These are phyloP conservation scores for Cicer judaicum DNA, from an alignment of 306 rosid genomes.

Conservation along the genomic window DNA sequence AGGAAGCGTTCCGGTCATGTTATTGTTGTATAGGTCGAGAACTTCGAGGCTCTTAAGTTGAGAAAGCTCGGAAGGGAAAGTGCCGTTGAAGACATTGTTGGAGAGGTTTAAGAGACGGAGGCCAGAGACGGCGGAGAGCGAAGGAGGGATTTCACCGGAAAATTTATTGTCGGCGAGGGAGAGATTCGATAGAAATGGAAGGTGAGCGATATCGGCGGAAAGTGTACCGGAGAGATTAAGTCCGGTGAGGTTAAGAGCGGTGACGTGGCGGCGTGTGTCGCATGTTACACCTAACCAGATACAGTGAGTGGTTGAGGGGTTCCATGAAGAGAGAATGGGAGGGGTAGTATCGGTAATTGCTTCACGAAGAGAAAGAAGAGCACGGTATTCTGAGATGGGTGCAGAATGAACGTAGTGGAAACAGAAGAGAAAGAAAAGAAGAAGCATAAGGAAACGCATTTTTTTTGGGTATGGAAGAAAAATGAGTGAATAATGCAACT, in stretches of 20 bases:
- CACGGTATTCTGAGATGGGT: constrained; percentile 57
- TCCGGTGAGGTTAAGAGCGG: constrained; percentile 64
- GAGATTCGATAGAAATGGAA: constrained; percentile 63
- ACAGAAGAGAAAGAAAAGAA: constrained; percentile 44
- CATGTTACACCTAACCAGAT: constrained; percentile 74
- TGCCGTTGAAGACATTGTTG: constrained; percentile 71
- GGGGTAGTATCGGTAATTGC: constrained; percentile 61
- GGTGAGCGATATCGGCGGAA: constrained; percentile 58
- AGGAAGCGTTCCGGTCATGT: constrained; percentile 80
- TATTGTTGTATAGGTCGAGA: constrained; percentile 86
- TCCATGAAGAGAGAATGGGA: constrained; percentile 71
- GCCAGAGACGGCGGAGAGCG: constrained; percentile 58
- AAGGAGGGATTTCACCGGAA: constrained; percentile 70
- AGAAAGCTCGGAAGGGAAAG: constrained; percentile 68
- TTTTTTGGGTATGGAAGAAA: constrained; percentile 10
- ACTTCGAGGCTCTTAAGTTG: constrained; percentile 59
- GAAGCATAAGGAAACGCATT: constrained; percentile 52
- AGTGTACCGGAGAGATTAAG: constrained; percentile 67
- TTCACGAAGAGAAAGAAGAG: constrained; percentile 69
- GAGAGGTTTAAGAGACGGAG: constrained; percentile 78
- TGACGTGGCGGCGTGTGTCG: constrained; percentile 70
- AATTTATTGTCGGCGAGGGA: constrained; percentile 61
- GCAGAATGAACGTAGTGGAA: constrained; percentile 35
- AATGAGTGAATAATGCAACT: constrained; percentile 1
- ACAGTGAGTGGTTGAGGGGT: constrained; percentile 61